phyloP scores from a whole-genome alignment of 2,329 filamentous ascomycete genomes.

The Raffaelea arxii region DNA sequence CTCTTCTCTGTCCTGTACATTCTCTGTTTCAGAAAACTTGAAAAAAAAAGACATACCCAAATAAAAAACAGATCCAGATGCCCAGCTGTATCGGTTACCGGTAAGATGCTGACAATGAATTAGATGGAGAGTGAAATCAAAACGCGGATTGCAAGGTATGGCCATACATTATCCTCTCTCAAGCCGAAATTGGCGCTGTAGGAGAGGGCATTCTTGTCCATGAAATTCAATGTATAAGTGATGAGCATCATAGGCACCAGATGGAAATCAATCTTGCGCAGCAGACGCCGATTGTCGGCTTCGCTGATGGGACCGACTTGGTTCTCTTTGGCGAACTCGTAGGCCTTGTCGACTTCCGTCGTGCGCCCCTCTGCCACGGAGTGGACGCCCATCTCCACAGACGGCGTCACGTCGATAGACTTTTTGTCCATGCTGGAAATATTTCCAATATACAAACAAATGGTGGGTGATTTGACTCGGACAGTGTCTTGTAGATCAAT shows the following conservation, averaged over 20 bases:
- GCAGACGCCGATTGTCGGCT: conserved; percentile 6
- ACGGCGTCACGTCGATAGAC: background rate
- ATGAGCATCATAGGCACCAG: conserved; percentile 12
- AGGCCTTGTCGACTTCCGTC: conserved; percentile 1
- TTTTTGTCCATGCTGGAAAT: too few species aligned
- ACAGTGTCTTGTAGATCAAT: too few species aligned
- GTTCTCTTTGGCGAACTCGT: conserved; percentile 1
- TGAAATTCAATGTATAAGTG: conserved; percentile 18
- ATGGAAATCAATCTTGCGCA: conserved; percentile 19
- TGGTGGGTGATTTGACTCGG: too few species aligned
- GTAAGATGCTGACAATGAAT: conserved; percentile 3
- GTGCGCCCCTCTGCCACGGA: background rate
- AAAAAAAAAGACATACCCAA: background rate
- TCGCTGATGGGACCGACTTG: conserved; percentile 2
- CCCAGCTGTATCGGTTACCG: conserved; percentile 8
- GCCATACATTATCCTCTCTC: conserved; percentile 6
- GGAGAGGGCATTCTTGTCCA: conserved; percentile 17
- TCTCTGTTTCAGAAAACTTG: background rate
- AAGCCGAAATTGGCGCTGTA: conserved; percentile 5
- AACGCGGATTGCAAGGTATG: background rate
- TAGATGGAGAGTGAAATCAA: background rate
- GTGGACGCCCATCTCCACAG: background rate
- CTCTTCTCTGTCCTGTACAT: too few species aligned
- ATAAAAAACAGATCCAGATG: conserved; percentile 8
- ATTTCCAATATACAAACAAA: too few species aligned